These are phyloP conservation scores for Colletotrichum simmondsii DNA, from an alignment of 2,329 filamentous ascomycete genomes.

Conservation along the genomic window DNA sequence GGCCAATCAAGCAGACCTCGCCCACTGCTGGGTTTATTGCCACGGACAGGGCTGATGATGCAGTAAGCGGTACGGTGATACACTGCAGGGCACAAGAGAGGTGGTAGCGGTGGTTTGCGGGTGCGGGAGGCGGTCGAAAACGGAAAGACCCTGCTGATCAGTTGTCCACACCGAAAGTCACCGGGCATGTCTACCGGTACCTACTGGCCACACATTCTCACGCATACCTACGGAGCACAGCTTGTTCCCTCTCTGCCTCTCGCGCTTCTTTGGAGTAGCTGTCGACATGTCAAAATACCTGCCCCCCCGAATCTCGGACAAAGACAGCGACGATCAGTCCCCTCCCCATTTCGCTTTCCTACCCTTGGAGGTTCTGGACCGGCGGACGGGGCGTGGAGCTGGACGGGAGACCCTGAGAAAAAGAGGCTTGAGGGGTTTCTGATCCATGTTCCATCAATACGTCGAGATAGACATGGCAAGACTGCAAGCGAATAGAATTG, in stretches of 20 bases:
- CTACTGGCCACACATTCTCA: conserved; percentile 21
- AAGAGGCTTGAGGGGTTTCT: conserved; percentile 5
- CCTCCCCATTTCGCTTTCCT: neutral
- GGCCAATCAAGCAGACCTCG: neutral
- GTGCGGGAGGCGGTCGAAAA: conserved; percentile 18
- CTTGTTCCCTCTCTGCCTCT: neutral
- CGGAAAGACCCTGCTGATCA: conserved; percentile 37
- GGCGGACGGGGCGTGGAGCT: too few relatives aligned
- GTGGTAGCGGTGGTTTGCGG: neutral
- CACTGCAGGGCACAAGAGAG: conserved; percentile 3
- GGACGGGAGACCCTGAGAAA: neutral
- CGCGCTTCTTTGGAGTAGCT: neutral
- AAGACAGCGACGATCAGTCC: neutral
- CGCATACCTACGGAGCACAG: too few relatives aligned
- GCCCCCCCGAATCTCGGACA: neutral
- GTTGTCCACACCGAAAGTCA: conserved; percentile 31
- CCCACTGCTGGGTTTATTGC: conserved; percentile 3
- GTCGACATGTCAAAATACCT: neutral
- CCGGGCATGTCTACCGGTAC: conserved; percentile 17
- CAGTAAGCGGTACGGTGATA: conserved; percentile 26
- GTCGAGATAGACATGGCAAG: conserved; percentile 9
- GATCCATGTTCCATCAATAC: conserved; percentile 2
- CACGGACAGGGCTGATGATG: conserved; percentile 35
- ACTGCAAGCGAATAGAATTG: conserved; percentile 27
- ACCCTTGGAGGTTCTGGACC: neutral